Evolutionary conservation across 768 basidiomycete genomes (phyloP).

Genomic region (Kwoniella mangroviensis): DNA sequence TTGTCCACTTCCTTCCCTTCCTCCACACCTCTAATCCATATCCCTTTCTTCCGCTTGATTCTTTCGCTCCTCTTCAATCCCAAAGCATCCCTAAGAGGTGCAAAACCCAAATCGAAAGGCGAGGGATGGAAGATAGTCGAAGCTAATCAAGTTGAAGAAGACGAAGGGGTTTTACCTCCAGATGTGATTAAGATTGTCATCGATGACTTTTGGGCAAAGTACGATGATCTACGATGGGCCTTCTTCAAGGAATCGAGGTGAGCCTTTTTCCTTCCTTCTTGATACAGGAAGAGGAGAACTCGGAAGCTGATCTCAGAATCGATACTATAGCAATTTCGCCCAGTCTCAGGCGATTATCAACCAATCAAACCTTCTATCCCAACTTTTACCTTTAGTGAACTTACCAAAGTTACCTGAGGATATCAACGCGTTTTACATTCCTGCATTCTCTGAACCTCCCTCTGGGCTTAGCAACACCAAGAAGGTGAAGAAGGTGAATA

Average conservation of each 20-base stretch:
- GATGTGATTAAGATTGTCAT: slow-evolving; percentile 48
- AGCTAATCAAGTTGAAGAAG: slow-evolving; percentile 46
- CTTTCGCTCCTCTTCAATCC: slow-evolving; percentile 33
- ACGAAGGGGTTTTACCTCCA: slow-evolving; percentile 43
- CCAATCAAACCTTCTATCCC: slow-evolving; percentile 39
- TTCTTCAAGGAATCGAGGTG: slow-evolving; percentile 55
- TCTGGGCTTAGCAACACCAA: slow-evolving; percentile 1
- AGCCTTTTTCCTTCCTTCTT: slow-evolving; percentile 10
- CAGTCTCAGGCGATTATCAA: slow-evolving; percentile 23
- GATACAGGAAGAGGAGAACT: background rate
- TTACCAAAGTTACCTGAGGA: slow-evolving; percentile 49
- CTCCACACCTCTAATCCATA: slow-evolving; percentile 39
- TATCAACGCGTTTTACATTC: slow-evolving; percentile 55
- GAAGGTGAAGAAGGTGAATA: slow-evolving; percentile 5
- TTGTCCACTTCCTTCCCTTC: slow-evolving; percentile 37
- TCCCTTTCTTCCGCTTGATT: slow-evolving; percentile 42
- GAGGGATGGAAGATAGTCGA: slow-evolving; percentile 33
- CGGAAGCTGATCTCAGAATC: background rate
- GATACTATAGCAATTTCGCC: slow-evolving; percentile 11
- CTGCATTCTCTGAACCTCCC: slow-evolving; percentile 40
- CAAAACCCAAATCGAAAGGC: slow-evolving; percentile 15
- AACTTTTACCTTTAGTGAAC: slow-evolving; percentile 52
- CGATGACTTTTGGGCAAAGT: slow-evolving; percentile 54
- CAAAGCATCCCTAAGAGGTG: slow-evolving; percentile 45
- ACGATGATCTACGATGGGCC: slow-evolving; percentile 56